Percentiles rank a stretch among this genome's conserved stretches.
These are phyloP conservation scores for Ambrosiella beaveri DNA, from an alignment of 2,329 filamentous ascomycete genomes.

Conservation along the genomic window DNA sequence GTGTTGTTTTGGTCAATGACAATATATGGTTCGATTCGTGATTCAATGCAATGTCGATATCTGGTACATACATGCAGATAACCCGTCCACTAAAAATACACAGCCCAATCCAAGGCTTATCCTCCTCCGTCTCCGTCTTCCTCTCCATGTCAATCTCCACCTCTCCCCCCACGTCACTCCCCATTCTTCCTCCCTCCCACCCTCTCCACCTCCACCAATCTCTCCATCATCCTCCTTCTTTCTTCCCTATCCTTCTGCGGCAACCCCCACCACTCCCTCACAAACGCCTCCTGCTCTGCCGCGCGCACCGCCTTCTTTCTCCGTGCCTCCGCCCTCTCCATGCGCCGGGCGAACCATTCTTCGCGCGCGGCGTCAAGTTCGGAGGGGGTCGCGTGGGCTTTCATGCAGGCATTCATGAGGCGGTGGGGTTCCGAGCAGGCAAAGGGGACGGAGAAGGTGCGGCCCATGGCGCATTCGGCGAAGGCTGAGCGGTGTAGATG, in stretches of 20 bases:
- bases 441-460: slow-evolving; percentile 78
- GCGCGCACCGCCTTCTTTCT: slow-evolving; percentile 43
- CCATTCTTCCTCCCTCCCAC: slow-evolving; percentile 21
- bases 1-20: not conserved
- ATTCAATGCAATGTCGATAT: not conserved
- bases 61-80: not conserved
- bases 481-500: slow-evolving; percentile 43
- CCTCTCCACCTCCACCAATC: slow-evolving; percentile 31
- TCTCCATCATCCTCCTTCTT: slow-evolving; percentile 33
- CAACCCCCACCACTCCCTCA: slow-evolving; percentile 51
- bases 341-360: slow-evolving; percentile 74
- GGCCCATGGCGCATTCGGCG: slow-evolving; percentile 70
- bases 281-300: slow-evolving; percentile 45
- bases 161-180: not conserved
- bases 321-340: slow-evolving; percentile 50
- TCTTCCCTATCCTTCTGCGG: slow-evolving; percentile 37
- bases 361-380: slow-evolving; percentile 78
- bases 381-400: slow-evolving; percentile 62
- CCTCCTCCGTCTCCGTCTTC: not conserved
- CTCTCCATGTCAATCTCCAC: not conserved
- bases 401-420: slow-evolving; percentile 90
- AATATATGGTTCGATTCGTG: not conserved
- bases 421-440: slow-evolving; percentile 63
- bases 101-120: not conserved
- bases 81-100: slow-evolving; percentile 7